Evolutionary conservation across 148 eudicot genomes (phyloP).

Genomic region (Cornus suecica): DNA sequence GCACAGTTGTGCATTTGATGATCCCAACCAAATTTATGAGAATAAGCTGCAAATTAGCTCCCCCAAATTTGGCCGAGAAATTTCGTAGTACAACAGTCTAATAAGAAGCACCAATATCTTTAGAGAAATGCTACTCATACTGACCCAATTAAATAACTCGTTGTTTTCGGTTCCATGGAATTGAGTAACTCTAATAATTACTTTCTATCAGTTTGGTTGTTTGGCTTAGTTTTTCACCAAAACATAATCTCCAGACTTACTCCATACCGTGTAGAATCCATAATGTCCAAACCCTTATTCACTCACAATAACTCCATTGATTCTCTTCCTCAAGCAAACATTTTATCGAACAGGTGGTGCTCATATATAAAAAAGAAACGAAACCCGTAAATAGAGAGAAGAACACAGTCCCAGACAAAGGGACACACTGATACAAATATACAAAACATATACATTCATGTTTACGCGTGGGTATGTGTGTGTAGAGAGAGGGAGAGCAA

Average conservation of each 20-base stretch:
- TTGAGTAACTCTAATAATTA: no score
- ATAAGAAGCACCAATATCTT: background rate
- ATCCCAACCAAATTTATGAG: background rate
- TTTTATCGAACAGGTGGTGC: slow-evolving; percentile 14
- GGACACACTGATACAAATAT: no score
- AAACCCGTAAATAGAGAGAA: background rate
- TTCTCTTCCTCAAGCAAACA: background rate
- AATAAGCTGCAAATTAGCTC: background rate
- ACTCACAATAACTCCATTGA: background rate
- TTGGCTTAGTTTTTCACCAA: no score
- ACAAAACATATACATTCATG: no score
- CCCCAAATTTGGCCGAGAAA: background rate
- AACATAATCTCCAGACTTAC: no score
- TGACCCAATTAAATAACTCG: no score
- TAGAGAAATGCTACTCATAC: no score
- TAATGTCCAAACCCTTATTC: no score
- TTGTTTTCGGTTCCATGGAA: no score
- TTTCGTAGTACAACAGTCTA: background rate
- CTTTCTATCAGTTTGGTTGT: no score
- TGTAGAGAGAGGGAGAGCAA: slow-evolving; percentile 25
- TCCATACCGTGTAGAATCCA: no score
- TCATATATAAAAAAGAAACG: background rate
- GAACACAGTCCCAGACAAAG: background rate
- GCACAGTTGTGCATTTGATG: background rate
- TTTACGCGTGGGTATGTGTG: no score